phyloP scores from a whole-genome alignment of 192 early-diverging fungal species.

The Podochytrium sp. region DNA sequence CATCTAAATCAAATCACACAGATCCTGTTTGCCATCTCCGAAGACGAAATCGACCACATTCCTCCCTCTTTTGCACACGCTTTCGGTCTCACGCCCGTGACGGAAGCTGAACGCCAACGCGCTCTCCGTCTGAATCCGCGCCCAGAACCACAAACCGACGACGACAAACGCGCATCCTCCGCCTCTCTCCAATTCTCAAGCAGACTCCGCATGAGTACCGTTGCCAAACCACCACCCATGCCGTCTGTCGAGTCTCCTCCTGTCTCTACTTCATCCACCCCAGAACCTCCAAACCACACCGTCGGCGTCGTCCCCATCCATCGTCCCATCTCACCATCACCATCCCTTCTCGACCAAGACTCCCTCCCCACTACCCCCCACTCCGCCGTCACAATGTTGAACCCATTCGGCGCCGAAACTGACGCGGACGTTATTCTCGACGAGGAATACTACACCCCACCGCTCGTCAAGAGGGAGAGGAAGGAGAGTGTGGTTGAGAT shows the following conservation, averaged over 20 bases:
- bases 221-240: neutral
- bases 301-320: neutral
- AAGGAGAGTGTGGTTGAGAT: no score
- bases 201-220: neutral
- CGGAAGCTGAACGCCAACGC: neutral
- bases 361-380: neutral
- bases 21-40: conserved; percentile 31
- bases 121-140: neutral
- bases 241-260: neutral
- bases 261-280: neutral
- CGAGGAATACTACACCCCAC: neutral
- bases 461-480: no score
- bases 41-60: conserved; percentile 21
- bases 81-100: neutral
- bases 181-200: neutral
- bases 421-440: conserved; percentile 14
- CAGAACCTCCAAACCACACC: neutral
- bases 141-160: neutral
- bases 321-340: neutral
- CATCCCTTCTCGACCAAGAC: neutral
- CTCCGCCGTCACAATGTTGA: conserved; percentile 11
- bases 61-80: conserved; percentile 25
- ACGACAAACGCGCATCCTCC: neutral
- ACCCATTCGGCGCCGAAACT: conserved; percentile 16
- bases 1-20: conserved; percentile 6